Conservation (phyloP, 2,329 filamentous ascomycete genomes). For the Sporothrix phasma region DNA sequence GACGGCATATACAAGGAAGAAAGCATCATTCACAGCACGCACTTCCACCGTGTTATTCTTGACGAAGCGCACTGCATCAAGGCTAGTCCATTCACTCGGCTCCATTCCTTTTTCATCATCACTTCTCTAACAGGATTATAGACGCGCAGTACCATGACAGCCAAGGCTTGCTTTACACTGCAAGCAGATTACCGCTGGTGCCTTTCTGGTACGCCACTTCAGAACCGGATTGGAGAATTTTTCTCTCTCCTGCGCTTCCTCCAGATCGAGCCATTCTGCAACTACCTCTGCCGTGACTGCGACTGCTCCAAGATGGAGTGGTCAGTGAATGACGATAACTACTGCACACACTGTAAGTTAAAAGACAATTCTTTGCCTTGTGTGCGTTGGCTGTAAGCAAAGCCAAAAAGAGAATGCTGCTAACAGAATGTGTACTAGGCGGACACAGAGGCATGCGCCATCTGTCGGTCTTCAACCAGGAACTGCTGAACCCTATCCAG, state of each 20-base stretch:
- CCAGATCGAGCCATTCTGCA: constrained; percentile 77
- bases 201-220: constrained; percentile 84
- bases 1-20: constrained; percentile 70
- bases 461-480: constrained; percentile 59
- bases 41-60: constrained; percentile 84
- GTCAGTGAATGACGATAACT: constrained; percentile 60
- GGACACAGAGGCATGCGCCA: constrained; percentile 41
- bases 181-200: constrained; percentile 90
- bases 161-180: constrained; percentile 88
- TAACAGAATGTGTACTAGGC: constrained; percentile 13
- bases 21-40: constrained; percentile 71
- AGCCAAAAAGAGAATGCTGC: not conserved
- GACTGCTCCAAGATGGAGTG: constrained; percentile 74
- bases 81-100: not conserved
- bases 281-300: constrained; percentile 88
- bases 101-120: not conserved
- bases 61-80: constrained; percentile 87
- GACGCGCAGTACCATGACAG: constrained; percentile 77
- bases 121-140: not conserved
- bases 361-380: not conserved
- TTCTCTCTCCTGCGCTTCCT: constrained; percentile 91
- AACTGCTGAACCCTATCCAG: constrained; percentile 76
- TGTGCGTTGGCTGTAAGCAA: not conserved
- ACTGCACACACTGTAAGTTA: constrained; percentile 22
- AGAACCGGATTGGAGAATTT: constrained; percentile 95